Evolutionary conservation across 1,139 yeast species (phyloP), one percentile per base, ranked within the genome.

Genomic region (Kodamaea sp.): DNA sequence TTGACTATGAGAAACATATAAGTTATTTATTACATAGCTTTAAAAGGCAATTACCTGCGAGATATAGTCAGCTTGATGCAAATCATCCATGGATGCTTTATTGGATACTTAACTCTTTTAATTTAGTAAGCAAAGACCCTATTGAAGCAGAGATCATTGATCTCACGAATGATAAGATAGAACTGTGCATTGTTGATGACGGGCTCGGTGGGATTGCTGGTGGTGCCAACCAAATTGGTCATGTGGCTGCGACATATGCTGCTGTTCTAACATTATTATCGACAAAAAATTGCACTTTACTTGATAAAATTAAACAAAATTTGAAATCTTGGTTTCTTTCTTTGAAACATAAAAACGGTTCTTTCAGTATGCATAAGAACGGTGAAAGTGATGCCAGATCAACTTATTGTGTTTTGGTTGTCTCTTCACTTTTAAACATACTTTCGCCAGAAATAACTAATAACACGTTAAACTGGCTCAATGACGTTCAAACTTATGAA

Each of bases 311-410:
- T 8, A 57, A 62, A 8, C 46, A 42, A 6, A 58, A 62, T 28
- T 65, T 87, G 12, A 78, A 81, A 50, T 35, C 59, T 4, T 92
- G 96, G 95, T 58, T 90, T 29, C 43, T 83, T 59, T 53, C 65
- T 10, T 59, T 90, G 52, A 90, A 90, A 53, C 72, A 72, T 33
- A 52, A 62, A 0, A 79, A 85, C 54, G 97, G 97, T 0, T 78
- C 90, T 1, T 87, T 86, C 53, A 48, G 62, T 2, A 86, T 86
- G 85, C 88, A 84, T 52, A 42, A 51, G 7, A 80, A 81, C 27
- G 98, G 98, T 3, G 99, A 94, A 58, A 66, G 71, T 8, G 99
- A 94, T 56, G 78, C 94, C 1, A 66, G 99, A 49, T 85, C 97
- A 0, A 81, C 82, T 0, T 94, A 92, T 56, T 89, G 97, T 59